phyloP scores from a whole-genome alignment of 345 rosid species.

The Luvunga scandens region DNA sequence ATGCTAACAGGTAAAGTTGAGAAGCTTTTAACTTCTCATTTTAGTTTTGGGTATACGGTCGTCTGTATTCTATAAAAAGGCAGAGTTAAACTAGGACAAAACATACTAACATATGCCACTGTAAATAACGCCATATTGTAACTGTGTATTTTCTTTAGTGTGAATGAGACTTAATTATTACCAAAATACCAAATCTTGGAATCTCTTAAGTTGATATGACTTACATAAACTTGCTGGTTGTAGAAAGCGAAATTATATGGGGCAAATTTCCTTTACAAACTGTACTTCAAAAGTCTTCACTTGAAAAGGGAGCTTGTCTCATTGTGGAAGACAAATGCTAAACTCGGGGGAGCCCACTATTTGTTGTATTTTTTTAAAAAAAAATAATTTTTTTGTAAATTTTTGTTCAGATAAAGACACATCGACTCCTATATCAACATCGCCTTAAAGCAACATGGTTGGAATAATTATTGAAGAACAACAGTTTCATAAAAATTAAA shows the following conservation, averaged over 20 bases:
- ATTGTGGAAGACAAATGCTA: conserved; percentile 5
- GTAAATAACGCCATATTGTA: no score
- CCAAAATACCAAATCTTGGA: background rate
- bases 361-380: background rate
- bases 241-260: background rate
- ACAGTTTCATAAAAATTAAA: no score
- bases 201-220: no score
- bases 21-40: no score
- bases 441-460: background rate
- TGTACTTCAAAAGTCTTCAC: conserved; percentile 4
- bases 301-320: conserved; percentile 6
- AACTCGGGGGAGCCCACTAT: conserved; percentile 11
- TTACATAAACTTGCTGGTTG: background rate
- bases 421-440: background rate
- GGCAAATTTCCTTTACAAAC: conserved; percentile 6
- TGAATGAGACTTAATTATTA: no score
- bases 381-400: background rate
- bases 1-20: no score
- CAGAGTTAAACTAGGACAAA: no score
- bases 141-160: no score
- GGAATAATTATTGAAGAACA: no score
- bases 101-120: no score
- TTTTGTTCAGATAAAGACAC: background rate
- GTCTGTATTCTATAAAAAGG: no score
- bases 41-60: no score